Conservation (phyloP, 2,329 filamentous ascomycete genomes). For the Macrophomina tecta region DNA sequence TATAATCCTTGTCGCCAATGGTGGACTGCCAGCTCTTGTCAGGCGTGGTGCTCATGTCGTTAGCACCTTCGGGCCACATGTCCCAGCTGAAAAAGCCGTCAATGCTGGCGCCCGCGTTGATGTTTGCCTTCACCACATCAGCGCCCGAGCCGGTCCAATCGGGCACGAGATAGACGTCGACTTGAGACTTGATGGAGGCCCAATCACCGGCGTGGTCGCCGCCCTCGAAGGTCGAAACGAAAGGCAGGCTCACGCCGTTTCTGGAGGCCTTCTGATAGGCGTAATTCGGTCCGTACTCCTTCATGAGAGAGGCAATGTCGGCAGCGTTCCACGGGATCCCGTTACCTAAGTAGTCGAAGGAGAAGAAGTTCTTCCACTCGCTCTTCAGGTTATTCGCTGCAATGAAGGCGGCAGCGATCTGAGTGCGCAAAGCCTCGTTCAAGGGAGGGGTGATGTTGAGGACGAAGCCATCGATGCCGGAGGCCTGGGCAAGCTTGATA, state of each 20-base stretch:
- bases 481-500: constrained; percentile 44
- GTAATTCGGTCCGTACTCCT: constrained; percentile 46
- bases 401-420: constrained; percentile 37
- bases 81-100: constrained; percentile 58
- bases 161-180: constrained; percentile 44
- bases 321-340: constrained; percentile 21
- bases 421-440: constrained; percentile 14
- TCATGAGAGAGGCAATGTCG: constrained; percentile 26
- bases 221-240: constrained; percentile 63
- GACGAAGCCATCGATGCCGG: constrained; percentile 50
- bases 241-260: constrained; percentile 43
- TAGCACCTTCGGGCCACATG: constrained; percentile 56
- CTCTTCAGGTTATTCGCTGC: constrained; percentile 35
- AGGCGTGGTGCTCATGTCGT: constrained; percentile 55
- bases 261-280: constrained; percentile 53
- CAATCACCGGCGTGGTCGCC: constrained; percentile 51
- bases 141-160: constrained; percentile 54
- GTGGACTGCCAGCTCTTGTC: constrained; percentile 49
- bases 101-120: constrained; percentile 38
- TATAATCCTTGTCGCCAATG: constrained; percentile 47
- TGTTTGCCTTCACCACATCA: constrained; percentile 44
- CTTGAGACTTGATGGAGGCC: constrained; percentile 46
- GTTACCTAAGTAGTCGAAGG: constrained; percentile 47
- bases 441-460: constrained; percentile 39
- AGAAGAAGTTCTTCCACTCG: constrained; percentile 50